Base-by-base conservation (phyloP, 768 basidiomycete genomes). In the Tylopilus plumbeoviolaceoides region DNA sequence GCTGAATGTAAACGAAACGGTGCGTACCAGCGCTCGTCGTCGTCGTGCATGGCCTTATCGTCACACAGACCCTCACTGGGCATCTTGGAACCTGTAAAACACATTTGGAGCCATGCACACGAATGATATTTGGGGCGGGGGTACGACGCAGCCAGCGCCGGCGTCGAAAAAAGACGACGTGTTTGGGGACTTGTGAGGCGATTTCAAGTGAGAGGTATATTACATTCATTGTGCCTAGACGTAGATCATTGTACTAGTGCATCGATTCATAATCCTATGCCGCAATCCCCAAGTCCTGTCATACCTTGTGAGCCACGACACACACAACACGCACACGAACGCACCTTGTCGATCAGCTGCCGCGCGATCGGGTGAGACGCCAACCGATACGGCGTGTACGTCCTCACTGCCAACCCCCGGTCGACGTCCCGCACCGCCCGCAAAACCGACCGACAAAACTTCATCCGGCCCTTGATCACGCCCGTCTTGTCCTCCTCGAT, bases 1-100 rank as follows among this genome's bases (percentile, higher is more conserved):
- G 92, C 91, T 1, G 95, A 99, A 64, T 99, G 95, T 77, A 95
- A 97, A 69, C 85, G 90, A 56, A 95, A 97, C 70, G 95, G 95
- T 91, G 60, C 35, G 84, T 71, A 36, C n/a, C 12, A 21, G 36
- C 31, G 1, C 1, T 28, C 8, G 27, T 28, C 27, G 27, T 28
- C 27, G 27, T 28, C 27, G 27, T 28, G n/a, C n/a, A 4, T 28
- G 27, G 8, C 27, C 27, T n/a, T n/a, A 28, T 8, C 27, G 5
- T 28, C 27, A 28, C 14, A 15, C 59, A 97, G 95, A 98, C 77
- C 91, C 95, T 41, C 80, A 95, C 61, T 99, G 95, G 95, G 95
- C 95, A 40, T 93, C 92, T 8, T 97, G 94, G 89, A 98, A 98
- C 69, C 71, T 98, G 89, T 92, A 65, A 59, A 59, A 60, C 45